Percentiles rank a stretch among this genome's conserved stretches.
phyloP scores from a whole-genome alignment of 2,329 filamentous ascomycete species.

The Onygenales sp. region DNA sequence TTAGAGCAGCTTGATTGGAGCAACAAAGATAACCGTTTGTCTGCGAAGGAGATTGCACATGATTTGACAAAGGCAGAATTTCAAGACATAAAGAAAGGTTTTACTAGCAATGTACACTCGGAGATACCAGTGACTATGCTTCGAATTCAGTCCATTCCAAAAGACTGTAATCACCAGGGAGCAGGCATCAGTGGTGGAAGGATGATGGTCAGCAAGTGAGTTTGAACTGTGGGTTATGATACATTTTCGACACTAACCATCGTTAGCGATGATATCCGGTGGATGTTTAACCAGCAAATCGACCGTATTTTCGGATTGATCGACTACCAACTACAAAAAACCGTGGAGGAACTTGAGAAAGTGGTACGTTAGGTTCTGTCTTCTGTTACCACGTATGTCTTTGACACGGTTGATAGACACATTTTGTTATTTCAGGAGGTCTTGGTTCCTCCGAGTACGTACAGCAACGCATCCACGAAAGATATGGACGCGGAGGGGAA shows the following conservation, averaged over 20 bases:
- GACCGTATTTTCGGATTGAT: background rate
- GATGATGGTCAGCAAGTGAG: background rate
- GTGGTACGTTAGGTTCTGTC: background rate
- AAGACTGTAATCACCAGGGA: background rate
- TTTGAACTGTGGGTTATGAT: background rate
- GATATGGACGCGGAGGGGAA: background rate
- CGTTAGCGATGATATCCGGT: background rate
- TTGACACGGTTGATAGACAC: constrained; percentile 12
- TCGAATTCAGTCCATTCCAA: background rate
- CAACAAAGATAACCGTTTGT: background rate
- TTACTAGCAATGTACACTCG: background rate
- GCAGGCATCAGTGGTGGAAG: background rate
- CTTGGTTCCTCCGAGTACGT: constrained; percentile 35
- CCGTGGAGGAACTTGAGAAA: background rate
- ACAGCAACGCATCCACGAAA: constrained; percentile 23
- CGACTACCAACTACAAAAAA: too few relatives aligned
- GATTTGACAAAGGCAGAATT: background rate
- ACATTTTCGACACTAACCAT: background rate
- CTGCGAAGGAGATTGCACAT: background rate
- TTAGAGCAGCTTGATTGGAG: background rate
- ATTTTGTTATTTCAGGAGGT: constrained; percentile 34
- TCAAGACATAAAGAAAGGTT: background rate
- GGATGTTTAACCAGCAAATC: constrained; percentile 1
- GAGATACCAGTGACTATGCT: background rate
- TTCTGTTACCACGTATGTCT: background rate